A percentile compares a stretch with the other conserved stretches of the same genome.
Conservation (phyloP, 2,329 filamentous ascomycete species). For the Ophiobolus disseminans region DNA sequence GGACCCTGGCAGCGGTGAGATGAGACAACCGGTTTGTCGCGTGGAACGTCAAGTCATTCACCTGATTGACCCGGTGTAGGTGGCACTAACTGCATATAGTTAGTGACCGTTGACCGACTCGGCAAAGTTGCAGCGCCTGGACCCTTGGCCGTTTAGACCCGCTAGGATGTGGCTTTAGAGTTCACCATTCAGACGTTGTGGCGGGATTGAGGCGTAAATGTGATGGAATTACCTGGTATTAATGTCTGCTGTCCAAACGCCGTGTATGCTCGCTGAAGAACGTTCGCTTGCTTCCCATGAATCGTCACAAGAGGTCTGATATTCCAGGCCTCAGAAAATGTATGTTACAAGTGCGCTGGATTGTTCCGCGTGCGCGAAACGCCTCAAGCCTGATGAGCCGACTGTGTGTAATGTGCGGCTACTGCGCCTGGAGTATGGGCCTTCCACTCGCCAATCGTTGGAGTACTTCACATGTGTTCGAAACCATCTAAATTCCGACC, state of each 20-base stretch:
- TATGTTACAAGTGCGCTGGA: background rate
- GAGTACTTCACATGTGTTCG: too few species aligned
- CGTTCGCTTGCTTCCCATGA: background rate
- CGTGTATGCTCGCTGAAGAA: conserved; percentile 4
- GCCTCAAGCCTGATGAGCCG: too few species aligned
- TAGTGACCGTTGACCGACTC: conserved; percentile 4
- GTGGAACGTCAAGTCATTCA: conserved; percentile 12
- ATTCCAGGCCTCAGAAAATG: background rate
- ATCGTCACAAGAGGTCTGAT: too few species aligned
- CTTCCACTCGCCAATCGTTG: too few species aligned
- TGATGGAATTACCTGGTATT: conserved; percentile 2
- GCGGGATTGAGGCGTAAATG: background rate
- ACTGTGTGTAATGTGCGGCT: too few species aligned
- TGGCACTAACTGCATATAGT: background rate
- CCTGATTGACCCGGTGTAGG: conserved; percentile 8
- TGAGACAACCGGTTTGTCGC: conserved; percentile 6
- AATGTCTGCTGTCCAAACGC: conserved; percentile 2
- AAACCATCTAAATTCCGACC: background rate
- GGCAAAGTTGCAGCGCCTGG: conserved; percentile 7
- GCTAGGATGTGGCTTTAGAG: background rate
- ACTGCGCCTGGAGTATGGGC: too few species aligned
- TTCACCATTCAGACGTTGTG: background rate
- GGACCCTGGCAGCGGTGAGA: conserved; percentile 10
- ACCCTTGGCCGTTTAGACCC: too few species aligned
- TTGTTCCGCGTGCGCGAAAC: too few species aligned